Percentiles rank a stretch among this genome's conserved stretches.
Conservation (phyloP, 192 early-diverging fungal genomes). For the Lobosporangium transversale region DNA sequence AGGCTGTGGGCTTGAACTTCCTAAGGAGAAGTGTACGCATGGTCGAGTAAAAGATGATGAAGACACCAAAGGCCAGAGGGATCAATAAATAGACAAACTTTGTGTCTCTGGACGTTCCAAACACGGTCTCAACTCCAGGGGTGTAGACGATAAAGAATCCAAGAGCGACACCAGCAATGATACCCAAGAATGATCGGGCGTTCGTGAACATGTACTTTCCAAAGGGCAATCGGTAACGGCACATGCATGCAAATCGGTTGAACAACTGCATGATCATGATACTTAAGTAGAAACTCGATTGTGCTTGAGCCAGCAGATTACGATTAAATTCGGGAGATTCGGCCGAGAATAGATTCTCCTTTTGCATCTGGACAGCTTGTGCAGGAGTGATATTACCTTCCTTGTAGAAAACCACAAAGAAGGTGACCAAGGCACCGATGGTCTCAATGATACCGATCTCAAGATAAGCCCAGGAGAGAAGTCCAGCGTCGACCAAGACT, state of each 20-base stretch:
- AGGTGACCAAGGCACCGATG: conserved; percentile 74
- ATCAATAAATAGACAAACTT: conserved; percentile 81
- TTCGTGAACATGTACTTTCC: conserved; percentile 87
- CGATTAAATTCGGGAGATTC: conserved; percentile 61
- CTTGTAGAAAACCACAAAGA: conserved; percentile 83
- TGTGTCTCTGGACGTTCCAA: conserved; percentile 73
- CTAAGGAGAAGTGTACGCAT: conserved; percentile 72
- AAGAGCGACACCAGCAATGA: conserved; percentile 73
- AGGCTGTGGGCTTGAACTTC: conserved; percentile 68
- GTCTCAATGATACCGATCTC: conserved; percentile 86
- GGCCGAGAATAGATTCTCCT: conserved; percentile 53
- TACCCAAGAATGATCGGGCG: conserved; percentile 72
- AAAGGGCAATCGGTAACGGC: conserved; percentile 78
- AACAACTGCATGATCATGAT: conserved; percentile 92
- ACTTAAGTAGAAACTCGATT: conserved; percentile 79
- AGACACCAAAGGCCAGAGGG: conserved; percentile 82
- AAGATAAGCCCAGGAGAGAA: conserved; percentile 87
- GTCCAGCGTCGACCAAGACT: conserved; percentile 83
- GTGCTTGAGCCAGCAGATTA: conserved; percentile 78
- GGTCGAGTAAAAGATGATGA: conserved; percentile 81
- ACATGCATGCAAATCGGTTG: conserved; percentile 96
- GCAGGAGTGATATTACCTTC: conserved; percentile 70
- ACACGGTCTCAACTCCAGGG: conserved; percentile 81
- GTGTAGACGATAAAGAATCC: conserved; percentile 84
- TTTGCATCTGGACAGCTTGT: conserved; percentile 67